phyloP scores from a whole-genome alignment of 2,329 filamentous ascomycete species.

The Phialocephala sp. region DNA sequence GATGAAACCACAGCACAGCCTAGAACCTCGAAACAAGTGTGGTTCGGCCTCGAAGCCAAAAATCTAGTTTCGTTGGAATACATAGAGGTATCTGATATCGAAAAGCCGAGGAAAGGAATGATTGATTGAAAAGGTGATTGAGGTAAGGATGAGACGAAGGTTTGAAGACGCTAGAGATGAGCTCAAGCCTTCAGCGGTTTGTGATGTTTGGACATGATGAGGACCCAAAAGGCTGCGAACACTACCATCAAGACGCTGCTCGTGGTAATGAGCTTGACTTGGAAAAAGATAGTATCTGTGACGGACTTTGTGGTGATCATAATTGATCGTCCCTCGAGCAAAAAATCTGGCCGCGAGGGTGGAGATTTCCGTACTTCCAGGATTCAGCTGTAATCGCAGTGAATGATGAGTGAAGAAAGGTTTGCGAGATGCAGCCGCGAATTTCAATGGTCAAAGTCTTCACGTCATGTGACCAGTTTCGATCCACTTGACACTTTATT shows the following conservation, averaged over 20 bases:
- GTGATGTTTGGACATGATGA: slow-evolving; percentile 20
- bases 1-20: not conserved
- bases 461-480: slow-evolving; percentile 11
- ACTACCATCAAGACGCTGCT: slow-evolving; percentile 17
- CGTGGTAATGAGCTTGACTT: slow-evolving; percentile 19
- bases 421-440: not conserved
- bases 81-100: too few relatives aligned
- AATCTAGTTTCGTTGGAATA: too few relatives aligned
- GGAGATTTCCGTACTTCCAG: not conserved
- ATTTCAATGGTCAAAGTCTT: not conserved
- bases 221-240: slow-evolving; percentile 21
- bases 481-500: not conserved
- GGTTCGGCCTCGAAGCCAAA: too few relatives aligned
- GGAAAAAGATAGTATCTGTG: slow-evolving; percentile 11
- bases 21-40: not conserved
- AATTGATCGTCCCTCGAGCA: not conserved
- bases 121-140: too few relatives aligned
- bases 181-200: slow-evolving; percentile 5
- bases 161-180: not conserved
- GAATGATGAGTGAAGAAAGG: not conserved
- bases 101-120: not conserved
- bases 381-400: not conserved
- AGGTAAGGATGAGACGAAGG: not conserved
- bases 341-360: not conserved
- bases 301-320: not conserved